phyloP scores from a whole-genome alignment of 768 basidiomycete species.

The Calocybe indica region DNA sequence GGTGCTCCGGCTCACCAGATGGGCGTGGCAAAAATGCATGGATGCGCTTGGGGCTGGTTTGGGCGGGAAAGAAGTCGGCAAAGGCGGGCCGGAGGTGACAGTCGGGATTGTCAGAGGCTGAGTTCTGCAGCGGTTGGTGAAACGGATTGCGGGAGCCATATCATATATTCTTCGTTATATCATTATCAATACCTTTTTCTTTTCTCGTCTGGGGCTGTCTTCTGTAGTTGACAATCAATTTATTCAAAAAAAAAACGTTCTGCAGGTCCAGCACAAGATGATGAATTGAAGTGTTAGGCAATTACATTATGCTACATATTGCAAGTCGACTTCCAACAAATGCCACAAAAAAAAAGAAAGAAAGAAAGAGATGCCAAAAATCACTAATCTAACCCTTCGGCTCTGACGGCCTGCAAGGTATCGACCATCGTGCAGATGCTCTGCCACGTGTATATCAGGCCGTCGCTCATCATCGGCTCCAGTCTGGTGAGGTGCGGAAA shows the following conservation, averaged over 20 bases:
- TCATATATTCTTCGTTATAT: too few species aligned
- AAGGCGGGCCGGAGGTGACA: slow-evolving; percentile 57
- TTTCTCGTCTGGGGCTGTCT: too few species aligned
- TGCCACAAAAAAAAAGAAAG: too few species aligned
- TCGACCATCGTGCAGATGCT: neutral
- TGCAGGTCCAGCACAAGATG: too few species aligned
- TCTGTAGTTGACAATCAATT: too few species aligned
- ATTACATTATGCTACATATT: too few species aligned
- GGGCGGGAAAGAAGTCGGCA: slow-evolving; percentile 31
- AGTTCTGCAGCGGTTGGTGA: neutral
- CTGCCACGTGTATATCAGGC: neutral
- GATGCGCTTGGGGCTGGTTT: slow-evolving; percentile 42
- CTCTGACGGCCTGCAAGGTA: neutral
- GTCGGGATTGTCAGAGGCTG: slow-evolving; percentile 67
- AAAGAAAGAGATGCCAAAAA: too few species aligned
- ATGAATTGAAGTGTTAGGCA: too few species aligned
- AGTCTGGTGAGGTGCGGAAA: neutral
- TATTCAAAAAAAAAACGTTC: too few species aligned
- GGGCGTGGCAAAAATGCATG: slow-evolving; percentile 68
- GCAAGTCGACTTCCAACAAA: too few species aligned
- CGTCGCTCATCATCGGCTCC: neutral
- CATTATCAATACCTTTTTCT: too few species aligned
- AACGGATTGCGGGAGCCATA: neutral
- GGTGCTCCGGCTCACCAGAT: slow-evolving; percentile 64
- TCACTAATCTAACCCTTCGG: neutral